These are phyloP conservation scores for Botrytis byssoidea DNA, from an alignment of 2,329 filamentous ascomycete genomes.

Conservation along the genomic window DNA sequence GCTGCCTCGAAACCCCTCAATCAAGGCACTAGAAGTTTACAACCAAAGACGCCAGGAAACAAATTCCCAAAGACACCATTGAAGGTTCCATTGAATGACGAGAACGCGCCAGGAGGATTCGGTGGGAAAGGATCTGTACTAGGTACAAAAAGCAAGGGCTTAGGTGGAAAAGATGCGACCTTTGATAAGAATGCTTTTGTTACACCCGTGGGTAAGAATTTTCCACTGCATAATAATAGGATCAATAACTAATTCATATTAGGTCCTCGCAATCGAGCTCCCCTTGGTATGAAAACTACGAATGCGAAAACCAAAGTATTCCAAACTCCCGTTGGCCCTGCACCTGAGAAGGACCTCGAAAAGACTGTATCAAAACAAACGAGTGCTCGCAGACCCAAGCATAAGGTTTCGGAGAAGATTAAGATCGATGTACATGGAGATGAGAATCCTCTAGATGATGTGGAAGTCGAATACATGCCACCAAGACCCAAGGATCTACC, in stretches of 20 bases:
- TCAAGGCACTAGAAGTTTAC: slow-evolving; percentile 59
- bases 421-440: slow-evolving; percentile 64
- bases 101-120: slow-evolving; percentile 66
- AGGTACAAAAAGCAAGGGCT: slow-evolving; percentile 49
- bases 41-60: slow-evolving; percentile 75
- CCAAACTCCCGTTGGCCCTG: slow-evolving; percentile 64
- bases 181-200: slow-evolving; percentile 63
- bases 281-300: slow-evolving; percentile 91
- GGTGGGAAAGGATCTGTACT: slow-evolving; percentile 54
- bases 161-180: slow-evolving; percentile 51
- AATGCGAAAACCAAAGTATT: slow-evolving; percentile 78
- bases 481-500: slow-evolving; percentile 65
- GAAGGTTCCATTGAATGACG: slow-evolving; percentile 75
- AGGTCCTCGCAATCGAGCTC: slow-evolving; percentile 66
- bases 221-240: slow-evolving; percentile 40
- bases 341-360: slow-evolving; percentile 57
- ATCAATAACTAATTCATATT: not conserved
- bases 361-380: slow-evolving; percentile 58
- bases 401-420: slow-evolving; percentile 51
- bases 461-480: slow-evolving; percentile 86
- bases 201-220: slow-evolving; percentile 70
- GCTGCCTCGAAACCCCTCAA: slow-evolving; percentile 70
- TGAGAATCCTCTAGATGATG: slow-evolving; percentile 51
- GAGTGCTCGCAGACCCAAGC: slow-evolving; percentile 56
- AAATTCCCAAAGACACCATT: slow-evolving; percentile 81